These are phyloP conservation scores for Pisolithus marmoratus DNA, from an alignment of 768 basidiomycete species.

Conservation along the genomic window DNA sequence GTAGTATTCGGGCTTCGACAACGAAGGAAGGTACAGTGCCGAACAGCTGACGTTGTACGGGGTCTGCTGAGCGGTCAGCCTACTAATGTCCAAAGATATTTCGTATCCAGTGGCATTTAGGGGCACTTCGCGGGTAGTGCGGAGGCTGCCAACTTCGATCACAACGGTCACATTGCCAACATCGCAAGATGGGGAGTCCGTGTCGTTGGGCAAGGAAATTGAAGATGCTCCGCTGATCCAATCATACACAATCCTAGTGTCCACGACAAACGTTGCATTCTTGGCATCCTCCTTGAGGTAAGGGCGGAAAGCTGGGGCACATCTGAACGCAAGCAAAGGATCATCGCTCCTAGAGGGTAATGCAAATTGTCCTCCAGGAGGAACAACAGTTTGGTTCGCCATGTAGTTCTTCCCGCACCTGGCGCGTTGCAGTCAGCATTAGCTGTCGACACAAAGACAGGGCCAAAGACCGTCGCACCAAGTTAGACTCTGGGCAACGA, in stretches of 20 bases:
- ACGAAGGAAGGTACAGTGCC: constrained; percentile 21
- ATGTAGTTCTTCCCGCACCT: constrained; percentile 53
- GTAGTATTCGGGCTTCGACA: constrained; percentile 24
- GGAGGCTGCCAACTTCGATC: constrained; percentile 23
- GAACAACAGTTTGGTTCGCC: constrained; percentile 33
- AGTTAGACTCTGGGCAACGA: constrained; percentile 17
- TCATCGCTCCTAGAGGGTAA: constrained; percentile 26
- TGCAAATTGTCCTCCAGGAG: constrained; percentile 42
- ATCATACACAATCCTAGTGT: constrained; percentile 32
- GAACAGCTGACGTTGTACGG: constrained; percentile 32
- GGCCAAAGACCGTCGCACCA: constrained; percentile 14
- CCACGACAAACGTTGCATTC: constrained; percentile 28
- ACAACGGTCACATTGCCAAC: constrained; percentile 21
- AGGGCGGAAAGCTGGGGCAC: constrained; percentile 41
- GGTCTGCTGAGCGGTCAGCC: constrained; percentile 22
- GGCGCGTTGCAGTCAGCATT: too few relatives aligned
- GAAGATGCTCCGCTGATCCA: constrained; percentile 31
- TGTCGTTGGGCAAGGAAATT: constrained; percentile 15
- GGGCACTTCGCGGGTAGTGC: constrained; percentile 25
- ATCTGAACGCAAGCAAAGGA: constrained; percentile 42
- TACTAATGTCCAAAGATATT: constrained; percentile 29
- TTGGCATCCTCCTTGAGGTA: constrained; percentile 39
- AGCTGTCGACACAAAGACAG: too few relatives aligned
- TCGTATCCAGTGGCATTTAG: constrained; percentile 35
- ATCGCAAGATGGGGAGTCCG: neutral